Evolutionary conservation across 257 asterid genomes (phyloP).

Genomic region (Solanum tarijense): DNA sequence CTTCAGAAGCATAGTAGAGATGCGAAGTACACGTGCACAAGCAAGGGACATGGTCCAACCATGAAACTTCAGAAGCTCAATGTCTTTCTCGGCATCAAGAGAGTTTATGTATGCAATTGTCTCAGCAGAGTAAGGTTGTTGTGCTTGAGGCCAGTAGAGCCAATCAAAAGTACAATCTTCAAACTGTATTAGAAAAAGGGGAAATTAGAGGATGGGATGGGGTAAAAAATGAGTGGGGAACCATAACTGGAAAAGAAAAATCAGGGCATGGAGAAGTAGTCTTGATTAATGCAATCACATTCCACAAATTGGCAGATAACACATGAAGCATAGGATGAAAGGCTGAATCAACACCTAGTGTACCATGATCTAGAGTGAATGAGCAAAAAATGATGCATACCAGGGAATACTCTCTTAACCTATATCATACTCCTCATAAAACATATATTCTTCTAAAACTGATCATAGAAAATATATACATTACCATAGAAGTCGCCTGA

Average conservation of each 20-base stretch:
- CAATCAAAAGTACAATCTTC: constrained; percentile 77
- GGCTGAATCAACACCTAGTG: not conserved
- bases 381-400: not conserved
- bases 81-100: constrained; percentile 58
- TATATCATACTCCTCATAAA: not conserved
- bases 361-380: not conserved
- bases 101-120: constrained; percentile 43
- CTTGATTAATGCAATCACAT: not conserved
- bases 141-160: constrained; percentile 87
- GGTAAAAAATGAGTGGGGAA: not conserved
- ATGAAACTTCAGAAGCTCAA: constrained; percentile 38
- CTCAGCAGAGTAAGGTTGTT: constrained; percentile 36
- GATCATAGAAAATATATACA: not conserved
- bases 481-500: not conserved
- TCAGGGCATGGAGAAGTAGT: not conserved
- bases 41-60: constrained; percentile 53
- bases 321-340: not conserved
- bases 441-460: not conserved
- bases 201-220: not conserved
- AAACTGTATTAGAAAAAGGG: constrained; percentile 27
- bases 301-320: not conserved
- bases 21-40: constrained; percentile 43
- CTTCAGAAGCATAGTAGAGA: constrained; percentile 69
- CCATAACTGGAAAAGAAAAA: not conserved
- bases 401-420: not conserved